phyloP scores from a whole-genome alignment of 2,329 filamentous ascomycete genomes.

The Colletotrichum sp. region DNA sequence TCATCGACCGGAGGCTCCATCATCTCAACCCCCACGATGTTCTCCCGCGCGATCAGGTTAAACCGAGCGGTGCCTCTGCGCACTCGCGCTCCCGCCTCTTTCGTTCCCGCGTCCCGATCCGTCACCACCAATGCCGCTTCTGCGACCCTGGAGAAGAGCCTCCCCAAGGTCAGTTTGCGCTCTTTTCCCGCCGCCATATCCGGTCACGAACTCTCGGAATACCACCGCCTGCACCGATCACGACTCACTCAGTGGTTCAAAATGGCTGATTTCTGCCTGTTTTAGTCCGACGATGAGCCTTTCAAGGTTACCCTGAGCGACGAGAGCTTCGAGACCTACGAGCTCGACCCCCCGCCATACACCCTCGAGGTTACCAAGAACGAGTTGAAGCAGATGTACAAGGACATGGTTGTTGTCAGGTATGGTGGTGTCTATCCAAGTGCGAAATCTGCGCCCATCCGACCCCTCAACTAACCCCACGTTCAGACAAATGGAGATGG shows the following conservation, averaged over 20 bases:
- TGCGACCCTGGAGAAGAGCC: slow-evolving; percentile 82
- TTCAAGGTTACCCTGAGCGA: slow-evolving; percentile 94
- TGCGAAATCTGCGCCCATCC: background rate
- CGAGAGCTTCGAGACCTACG: slow-evolving; percentile 99
- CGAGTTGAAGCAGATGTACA: slow-evolving; percentile 99
- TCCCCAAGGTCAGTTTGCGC: slow-evolving; percentile 49
- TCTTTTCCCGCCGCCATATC: slow-evolving; percentile 12
- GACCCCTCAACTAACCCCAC: slow-evolving; percentile 7
- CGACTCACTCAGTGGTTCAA: background rate
- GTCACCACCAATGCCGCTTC: slow-evolving; percentile 97
- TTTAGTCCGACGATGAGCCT: slow-evolving; percentile 87
- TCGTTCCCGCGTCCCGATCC: slow-evolving; percentile 64
- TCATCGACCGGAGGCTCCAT: slow-evolving; percentile 36
- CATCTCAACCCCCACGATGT: slow-evolving; percentile 55
- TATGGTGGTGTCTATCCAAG: slow-evolving; percentile 50
- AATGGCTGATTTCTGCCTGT: slow-evolving; percentile 5
- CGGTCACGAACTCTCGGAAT: background rate
- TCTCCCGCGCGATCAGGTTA: slow-evolving; percentile 71
- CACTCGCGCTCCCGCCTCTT: slow-evolving; percentile 47
- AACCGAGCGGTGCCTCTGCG: slow-evolving; percentile 66
- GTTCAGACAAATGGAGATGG: slow-evolving; percentile 97
- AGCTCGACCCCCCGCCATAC: slow-evolving; percentile 95
- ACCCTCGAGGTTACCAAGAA: slow-evolving; percentile 94
- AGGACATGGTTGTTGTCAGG: slow-evolving; percentile 94
- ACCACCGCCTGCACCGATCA: background rate